Conservation (phyloP, 768 basidiomycete genomes). For the Psilocybe tampanensis region DNA sequence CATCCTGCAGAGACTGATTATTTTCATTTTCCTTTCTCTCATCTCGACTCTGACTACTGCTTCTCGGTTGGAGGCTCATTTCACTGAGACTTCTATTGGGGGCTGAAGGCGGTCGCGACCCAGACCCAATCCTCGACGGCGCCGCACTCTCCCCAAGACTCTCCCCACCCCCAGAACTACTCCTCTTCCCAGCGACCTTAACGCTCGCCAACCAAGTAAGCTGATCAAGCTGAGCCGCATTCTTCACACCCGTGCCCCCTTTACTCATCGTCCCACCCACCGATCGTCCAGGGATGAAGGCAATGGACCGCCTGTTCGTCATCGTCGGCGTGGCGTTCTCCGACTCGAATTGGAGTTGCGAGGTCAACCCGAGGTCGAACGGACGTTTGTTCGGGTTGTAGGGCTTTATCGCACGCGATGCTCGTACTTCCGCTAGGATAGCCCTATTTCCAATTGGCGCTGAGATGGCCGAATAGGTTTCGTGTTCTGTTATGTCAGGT, state of each 20-base stretch:
- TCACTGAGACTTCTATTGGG: slow-evolving; percentile 21
- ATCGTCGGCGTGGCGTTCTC: not conserved
- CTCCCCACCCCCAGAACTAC: slow-evolving; percentile 51
- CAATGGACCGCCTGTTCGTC: not conserved
- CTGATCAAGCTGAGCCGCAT: slow-evolving; percentile 58
- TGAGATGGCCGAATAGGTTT: slow-evolving; percentile 51
- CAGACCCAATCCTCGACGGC: slow-evolving; percentile 48
- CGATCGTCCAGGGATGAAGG: not conserved
- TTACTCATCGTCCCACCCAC: slow-evolving; percentile 48
- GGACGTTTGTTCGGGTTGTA: slow-evolving; percentile 11
- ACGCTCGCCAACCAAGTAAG: slow-evolving; percentile 76
- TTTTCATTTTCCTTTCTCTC: slow-evolving; percentile 36
- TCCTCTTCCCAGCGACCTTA: slow-evolving; percentile 52
- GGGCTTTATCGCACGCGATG: slow-evolving; percentile 36
- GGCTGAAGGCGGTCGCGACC: slow-evolving; percentile 36
- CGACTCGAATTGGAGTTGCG: not conserved
- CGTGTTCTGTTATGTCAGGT: slow-evolving; percentile 36
- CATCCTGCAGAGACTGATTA: slow-evolving; percentile 66
- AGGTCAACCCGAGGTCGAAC: not conserved
- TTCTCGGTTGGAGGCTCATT: slow-evolving; percentile 37
- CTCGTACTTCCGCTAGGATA: slow-evolving; percentile 73
- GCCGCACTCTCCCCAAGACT: slow-evolving; percentile 43
- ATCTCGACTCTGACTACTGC: slow-evolving; percentile 48
- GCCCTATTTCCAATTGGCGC: slow-evolving; percentile 68
- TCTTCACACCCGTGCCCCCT: slow-evolving; percentile 52